Evolutionary conservation across 73 alveolate genomes (phyloP).

Genomic region (Paramecium pentaurelia): DNA sequence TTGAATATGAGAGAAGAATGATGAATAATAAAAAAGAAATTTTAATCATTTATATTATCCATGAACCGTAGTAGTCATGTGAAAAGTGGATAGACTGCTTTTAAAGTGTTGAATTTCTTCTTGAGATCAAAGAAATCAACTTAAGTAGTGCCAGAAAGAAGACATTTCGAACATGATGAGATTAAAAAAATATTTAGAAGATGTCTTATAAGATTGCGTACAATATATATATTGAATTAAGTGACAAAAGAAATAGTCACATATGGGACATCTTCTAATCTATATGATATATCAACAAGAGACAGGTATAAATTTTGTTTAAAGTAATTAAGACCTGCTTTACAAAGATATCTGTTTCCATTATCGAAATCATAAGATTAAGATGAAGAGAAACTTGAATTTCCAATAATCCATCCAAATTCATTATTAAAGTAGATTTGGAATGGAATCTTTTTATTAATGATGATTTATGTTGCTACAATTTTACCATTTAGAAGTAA

Average conservation of each 20-base stretch:
- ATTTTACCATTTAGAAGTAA: conserved; percentile 61
- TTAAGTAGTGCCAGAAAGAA: neutral
- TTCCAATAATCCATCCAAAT: conserved; percentile 62
- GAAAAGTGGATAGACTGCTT: neutral
- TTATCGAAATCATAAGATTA: neutral
- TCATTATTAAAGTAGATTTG: conserved; percentile 57
- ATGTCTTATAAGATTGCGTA: neutral
- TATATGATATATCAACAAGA: conserved; percentile 45
- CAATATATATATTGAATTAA: neutral
- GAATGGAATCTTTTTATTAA: conserved; percentile 62
- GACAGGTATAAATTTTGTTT: neutral
- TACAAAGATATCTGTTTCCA: neutral
- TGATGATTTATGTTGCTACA: conserved; percentile 72
- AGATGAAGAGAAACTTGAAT: neutral
- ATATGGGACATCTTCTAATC: conserved; percentile 57
- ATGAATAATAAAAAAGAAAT: neutral
- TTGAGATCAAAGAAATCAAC: neutral
- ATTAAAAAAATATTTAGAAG: neutral
- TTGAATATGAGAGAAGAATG: neutral
- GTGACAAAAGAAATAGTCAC: conserved; percentile 37
- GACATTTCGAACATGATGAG: neutral
- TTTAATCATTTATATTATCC: neutral
- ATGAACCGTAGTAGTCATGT: neutral
- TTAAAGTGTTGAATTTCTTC: conserved; percentile 21
- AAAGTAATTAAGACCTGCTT: neutral